phyloP scores from a whole-genome alignment of 371 early-diverging fungal genomes.

The Phascolomyces articulosus region DNA sequence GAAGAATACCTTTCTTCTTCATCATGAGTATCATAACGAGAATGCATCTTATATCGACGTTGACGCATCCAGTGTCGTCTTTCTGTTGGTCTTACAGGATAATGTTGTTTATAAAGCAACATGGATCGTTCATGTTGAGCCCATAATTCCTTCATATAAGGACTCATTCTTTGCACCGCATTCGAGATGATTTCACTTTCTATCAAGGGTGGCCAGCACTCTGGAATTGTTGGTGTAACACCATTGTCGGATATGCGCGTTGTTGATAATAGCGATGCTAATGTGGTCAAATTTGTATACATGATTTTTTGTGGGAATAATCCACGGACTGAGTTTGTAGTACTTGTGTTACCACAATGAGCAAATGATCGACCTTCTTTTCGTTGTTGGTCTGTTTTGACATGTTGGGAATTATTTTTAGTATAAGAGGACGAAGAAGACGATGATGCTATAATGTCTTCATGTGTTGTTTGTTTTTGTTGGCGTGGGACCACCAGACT shows the following conservation, averaged over 20 bases:
- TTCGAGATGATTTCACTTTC: not conserved
- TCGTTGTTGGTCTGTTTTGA: not conserved
- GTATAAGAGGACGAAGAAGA: not conserved
- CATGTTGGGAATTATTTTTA: not conserved
- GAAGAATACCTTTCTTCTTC: not conserved
- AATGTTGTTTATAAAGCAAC: not conserved
- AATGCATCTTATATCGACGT: not conserved
- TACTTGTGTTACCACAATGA: not conserved
- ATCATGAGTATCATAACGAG: not conserved
- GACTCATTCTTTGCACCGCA: not conserved
- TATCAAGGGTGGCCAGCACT: constrained; percentile 1
- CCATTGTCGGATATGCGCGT: too few relatives aligned
- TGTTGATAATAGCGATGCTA: not conserved
- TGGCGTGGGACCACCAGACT: not conserved
- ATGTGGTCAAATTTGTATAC: too few relatives aligned
- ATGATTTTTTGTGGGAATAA: too few relatives aligned
- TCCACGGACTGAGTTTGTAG: too few relatives aligned
- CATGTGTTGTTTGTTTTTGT: not conserved
- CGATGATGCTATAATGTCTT: not conserved
- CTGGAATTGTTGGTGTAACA: not conserved
- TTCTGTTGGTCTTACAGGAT: constrained; percentile 3
- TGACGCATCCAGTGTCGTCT: not conserved
- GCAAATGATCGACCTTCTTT: not conserved
- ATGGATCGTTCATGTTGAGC: not conserved
- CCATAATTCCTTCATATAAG: not conserved